These are phyloP conservation scores for Neocallimastix lanati DNA, from an alignment of 192 early-diverging fungal genomes.

Conservation along the genomic window DNA sequence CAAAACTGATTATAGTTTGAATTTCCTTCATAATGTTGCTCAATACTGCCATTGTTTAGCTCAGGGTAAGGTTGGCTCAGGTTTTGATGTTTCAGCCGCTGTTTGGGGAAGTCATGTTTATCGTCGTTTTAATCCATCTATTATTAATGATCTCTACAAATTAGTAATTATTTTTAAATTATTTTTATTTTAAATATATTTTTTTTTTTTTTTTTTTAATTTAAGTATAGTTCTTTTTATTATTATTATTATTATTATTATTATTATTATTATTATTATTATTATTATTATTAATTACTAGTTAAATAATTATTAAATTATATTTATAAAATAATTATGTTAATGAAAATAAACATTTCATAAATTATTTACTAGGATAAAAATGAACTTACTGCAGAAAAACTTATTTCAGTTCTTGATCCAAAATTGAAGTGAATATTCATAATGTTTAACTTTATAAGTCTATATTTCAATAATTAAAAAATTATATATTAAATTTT, in stretches of 20 bases:
- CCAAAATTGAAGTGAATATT: conserved; percentile 10
- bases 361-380: too few relatives aligned
- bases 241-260: too few relatives aligned
- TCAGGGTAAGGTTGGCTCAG: conserved; percentile 95
- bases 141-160: conserved; percentile 16
- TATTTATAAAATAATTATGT: too few relatives aligned
- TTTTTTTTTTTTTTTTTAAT: not conserved
- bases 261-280: too few relatives aligned
- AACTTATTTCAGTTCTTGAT: conserved; percentile 14
- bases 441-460: too few relatives aligned
- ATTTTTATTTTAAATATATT: not conserved
- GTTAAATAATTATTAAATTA: too few relatives aligned
- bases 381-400: conserved; percentile 10
- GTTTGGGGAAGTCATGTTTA: conserved; percentile 83
- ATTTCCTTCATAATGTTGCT: conserved; percentile 65
- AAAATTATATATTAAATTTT: too few relatives aligned
- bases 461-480: too few relatives aligned
- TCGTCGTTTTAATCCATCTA: conserved; percentile 53
- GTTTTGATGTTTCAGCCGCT: conserved; percentile 88
- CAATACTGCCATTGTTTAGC: conserved; percentile 88
- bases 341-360: too few relatives aligned
- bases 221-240: too few relatives aligned
- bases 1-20: not conserved
- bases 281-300: too few relatives aligned
- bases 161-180: not conserved